Conservation (phyloP, 176 grass and related monocot species). For the Hyparrhenia diplandra region DNA sequence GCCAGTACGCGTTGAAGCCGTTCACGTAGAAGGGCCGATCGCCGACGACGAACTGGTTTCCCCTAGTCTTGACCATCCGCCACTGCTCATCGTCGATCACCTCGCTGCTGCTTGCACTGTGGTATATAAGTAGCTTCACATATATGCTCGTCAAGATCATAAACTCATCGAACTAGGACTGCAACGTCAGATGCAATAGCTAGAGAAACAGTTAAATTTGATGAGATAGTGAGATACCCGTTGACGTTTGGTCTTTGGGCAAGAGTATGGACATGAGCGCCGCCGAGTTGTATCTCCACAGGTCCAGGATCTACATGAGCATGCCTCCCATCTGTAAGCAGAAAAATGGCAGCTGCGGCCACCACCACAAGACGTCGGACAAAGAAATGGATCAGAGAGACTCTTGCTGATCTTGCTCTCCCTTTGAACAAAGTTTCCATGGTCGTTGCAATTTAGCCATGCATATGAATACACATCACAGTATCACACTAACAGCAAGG, state of each 20-base stretch:
- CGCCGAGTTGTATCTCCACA: neutral
- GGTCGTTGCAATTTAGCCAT: neutral
- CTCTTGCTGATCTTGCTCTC: neutral
- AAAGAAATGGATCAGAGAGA: neutral
- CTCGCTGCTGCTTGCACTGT: too few species aligned
- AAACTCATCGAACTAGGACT: too few species aligned
- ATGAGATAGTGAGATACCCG: too few species aligned
- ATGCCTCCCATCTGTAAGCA: neutral
- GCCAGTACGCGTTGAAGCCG: conserved; percentile 78
- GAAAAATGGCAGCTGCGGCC: neutral
- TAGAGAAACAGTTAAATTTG: too few species aligned
- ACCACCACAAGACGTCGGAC: neutral
- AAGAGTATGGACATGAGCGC: too few species aligned
- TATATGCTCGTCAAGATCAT: too few species aligned
- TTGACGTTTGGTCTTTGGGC: neutral
- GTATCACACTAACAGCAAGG: too few species aligned
- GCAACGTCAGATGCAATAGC: too few species aligned
- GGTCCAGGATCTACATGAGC: neutral
- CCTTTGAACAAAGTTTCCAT: neutral
- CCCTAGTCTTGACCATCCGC: conserved; percentile 49
- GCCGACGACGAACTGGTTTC: conserved; percentile 48
- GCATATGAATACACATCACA: neutral
- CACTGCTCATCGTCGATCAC: conserved; percentile 25
- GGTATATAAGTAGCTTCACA: too few species aligned
- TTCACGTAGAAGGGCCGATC: conserved; percentile 61